Conservation (phyloP, 2,329 filamentous ascomycete species). For the Alternaria infectoria region DNA sequence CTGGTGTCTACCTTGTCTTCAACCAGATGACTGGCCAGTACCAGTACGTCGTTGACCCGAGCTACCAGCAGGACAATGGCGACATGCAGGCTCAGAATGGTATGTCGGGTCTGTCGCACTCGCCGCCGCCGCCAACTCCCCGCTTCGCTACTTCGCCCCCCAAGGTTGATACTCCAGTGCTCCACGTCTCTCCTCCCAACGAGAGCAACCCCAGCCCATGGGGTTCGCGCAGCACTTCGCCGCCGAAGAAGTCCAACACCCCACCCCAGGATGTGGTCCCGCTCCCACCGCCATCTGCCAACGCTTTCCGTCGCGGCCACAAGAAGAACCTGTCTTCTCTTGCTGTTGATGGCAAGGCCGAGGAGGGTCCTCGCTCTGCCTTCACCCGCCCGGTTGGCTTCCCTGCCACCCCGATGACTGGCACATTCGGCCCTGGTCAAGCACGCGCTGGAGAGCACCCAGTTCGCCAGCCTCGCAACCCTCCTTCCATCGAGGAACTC, state of each 20-base stretch:
- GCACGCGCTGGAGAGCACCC: constrained; percentile 94
- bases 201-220: constrained; percentile 59
- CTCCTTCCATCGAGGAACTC: constrained; percentile 90
- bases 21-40: constrained; percentile 87
- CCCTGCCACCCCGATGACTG: constrained; percentile 79
- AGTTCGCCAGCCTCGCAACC: constrained; percentile 87
- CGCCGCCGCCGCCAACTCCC: constrained; percentile 56
- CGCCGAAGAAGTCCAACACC: constrained; percentile 68
- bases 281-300: constrained; percentile 85
- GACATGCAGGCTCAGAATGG: constrained; percentile 23
- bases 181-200: constrained; percentile 82
- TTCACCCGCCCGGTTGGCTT: constrained; percentile 63
- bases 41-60: constrained; percentile 77
- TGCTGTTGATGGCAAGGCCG: constrained; percentile 62
- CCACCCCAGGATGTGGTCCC: constrained; percentile 73
- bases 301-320: constrained; percentile 91
- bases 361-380: constrained; percentile 75
- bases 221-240: constrained; percentile 67
- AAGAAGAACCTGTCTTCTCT: constrained; percentile 82
- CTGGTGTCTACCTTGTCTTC: constrained; percentile 81
- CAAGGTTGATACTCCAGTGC: constrained; percentile 59
- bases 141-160: constrained; percentile 46
- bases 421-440: constrained; percentile 91
- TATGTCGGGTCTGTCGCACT: constrained; percentile 50
- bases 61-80: constrained; percentile 54